These are phyloP conservation scores for Yarrowia hollandica DNA, from an alignment of 805 yeast species.

Conservation along the genomic window DNA sequence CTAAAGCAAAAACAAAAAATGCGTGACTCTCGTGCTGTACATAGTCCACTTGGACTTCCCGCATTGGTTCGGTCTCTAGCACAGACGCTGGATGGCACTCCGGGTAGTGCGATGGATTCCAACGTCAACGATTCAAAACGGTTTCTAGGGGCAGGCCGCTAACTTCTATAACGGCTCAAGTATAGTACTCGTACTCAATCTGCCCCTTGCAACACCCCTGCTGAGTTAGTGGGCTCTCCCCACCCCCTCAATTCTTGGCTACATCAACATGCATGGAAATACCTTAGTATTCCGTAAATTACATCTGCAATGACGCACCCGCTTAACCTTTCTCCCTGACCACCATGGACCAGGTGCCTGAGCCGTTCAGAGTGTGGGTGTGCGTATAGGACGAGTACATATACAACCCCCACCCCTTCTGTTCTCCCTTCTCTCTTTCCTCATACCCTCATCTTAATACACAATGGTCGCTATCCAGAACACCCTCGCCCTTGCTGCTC, in stretches of 20 bases:
- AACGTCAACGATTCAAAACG: not conserved
- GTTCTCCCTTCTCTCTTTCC: not conserved
- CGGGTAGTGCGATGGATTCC: not conserved
- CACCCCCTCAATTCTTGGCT: slow-evolving; percentile 27
- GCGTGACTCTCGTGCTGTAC: no score
- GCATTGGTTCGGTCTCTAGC: no score
- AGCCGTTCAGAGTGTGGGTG: not conserved
- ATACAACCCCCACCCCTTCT: not conserved
- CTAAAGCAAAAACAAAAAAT: not conserved
- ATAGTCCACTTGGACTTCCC: no score
- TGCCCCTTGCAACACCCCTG: slow-evolving; percentile 1
- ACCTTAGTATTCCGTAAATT: not conserved
- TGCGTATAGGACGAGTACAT: no score
- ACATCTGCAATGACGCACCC: slow-evolving; percentile 8
- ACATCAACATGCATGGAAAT: slow-evolving; percentile 17
- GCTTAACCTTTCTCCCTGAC: slow-evolving; percentile 13
- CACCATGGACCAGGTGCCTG: not conserved
- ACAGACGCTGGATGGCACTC: no score
- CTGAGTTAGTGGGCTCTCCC: not conserved
- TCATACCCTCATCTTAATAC: not conserved
- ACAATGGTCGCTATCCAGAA: slow-evolving; percentile 26
- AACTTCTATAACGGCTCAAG: no score
- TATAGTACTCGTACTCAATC: no score
- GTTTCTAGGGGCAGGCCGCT: not conserved
- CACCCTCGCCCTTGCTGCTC: slow-evolving; percentile 19